Base-by-base conservation (phyloP, 2,329 filamentous ascomycete species). In the Cylindrodendrum hubeiense region DNA sequence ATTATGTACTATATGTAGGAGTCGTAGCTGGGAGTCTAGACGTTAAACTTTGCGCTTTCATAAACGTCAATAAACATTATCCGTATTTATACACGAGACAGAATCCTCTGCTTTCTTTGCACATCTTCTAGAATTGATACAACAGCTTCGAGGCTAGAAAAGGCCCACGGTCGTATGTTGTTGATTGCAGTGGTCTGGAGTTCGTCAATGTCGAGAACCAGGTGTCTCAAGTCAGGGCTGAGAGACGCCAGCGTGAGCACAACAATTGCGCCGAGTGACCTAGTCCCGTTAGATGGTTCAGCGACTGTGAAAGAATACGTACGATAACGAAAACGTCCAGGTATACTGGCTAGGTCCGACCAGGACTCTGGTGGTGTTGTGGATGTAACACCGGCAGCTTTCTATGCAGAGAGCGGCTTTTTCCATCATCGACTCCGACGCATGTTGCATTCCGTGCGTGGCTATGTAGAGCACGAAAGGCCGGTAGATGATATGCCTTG, bases 291-390 rank as follows among this genome's bases (percentile, higher is more conserved):
- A 63, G 49, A 30, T 28, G 22, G 15, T 30, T 12, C 39, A 19
- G 5, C 28, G 43, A 21, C 17, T 15, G 7, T 2, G 19, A 19
- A 22, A 5, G 5, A 24, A 39, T 24, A 61, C 73, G 51, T 71
- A 78, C 76, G 76, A 78, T 22, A 77, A 58, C 0, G 76, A 73
- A 51, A 78, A 77, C 4, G 77, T 79, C 77, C 77, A 79, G 1
- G 77, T 78, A 43, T 79, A 78, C 26, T 73, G 75, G 39, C 74
- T 77, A 7, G 75, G 77, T 58, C 71, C 66, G 34, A 66, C 60
- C 41, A 79, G 53, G 2, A 78, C 71, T 24, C 71, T 43, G 3
- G 71, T 72, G 4, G 74, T 72, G 52, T 73, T 74, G 41, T 74
- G 68, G 13, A 78, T 60, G 53, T 78, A 79, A 10, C 63, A 60